Evolutionary conservation across 2,329 filamentous ascomycete genomes (phyloP).

Genomic region (Eutypa lata): DNA sequence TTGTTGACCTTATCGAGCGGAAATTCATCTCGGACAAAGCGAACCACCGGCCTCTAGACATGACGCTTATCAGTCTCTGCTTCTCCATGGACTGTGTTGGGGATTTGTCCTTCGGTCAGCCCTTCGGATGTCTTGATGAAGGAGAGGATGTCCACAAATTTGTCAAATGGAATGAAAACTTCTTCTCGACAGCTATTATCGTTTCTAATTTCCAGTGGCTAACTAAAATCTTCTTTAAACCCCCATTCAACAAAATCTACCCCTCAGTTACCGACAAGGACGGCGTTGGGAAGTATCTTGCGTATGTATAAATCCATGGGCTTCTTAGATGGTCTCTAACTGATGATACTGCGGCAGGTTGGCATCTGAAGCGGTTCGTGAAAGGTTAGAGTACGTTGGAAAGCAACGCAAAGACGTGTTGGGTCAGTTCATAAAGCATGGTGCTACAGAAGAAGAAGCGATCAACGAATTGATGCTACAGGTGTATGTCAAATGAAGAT

Average conservation of each 20-base stretch:
- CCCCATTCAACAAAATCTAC: conserved; percentile 14
- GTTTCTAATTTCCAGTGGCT: conserved; percentile 20
- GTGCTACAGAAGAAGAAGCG: conserved; percentile 12
- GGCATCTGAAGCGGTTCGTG: conserved; percentile 7
- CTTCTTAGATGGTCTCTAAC: background rate
- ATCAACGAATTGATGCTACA: conserved; percentile 14
- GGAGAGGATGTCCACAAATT: conserved; percentile 35
- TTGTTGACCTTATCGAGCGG: conserved; percentile 34
- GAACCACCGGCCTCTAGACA: conserved; percentile 28
- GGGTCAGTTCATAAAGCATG: conserved; percentile 13
- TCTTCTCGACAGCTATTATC: conserved; percentile 20
- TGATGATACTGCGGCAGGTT: background rate
- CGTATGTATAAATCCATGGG: conserved; percentile 3
- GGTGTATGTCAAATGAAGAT: conserved; percentile 7
- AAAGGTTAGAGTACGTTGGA: conserved; percentile 2
- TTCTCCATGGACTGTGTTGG: conserved; percentile 45
- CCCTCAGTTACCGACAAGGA: conserved; percentile 8
- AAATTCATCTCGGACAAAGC: conserved; percentile 32
- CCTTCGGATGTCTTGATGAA: conserved; percentile 39
- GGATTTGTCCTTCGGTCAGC: conserved; percentile 36
- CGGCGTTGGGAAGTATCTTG: conserved; percentile 15
- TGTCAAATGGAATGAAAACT: conserved; percentile 29
- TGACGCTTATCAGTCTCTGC: conserved; percentile 35
- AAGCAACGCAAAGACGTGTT: conserved; percentile 3
- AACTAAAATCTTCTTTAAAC: conserved; percentile 14